Evolutionary conservation across 495 filamentous ascomycete species (phyloP).

Genomic region (Aspergillus conjunctus): DNA sequence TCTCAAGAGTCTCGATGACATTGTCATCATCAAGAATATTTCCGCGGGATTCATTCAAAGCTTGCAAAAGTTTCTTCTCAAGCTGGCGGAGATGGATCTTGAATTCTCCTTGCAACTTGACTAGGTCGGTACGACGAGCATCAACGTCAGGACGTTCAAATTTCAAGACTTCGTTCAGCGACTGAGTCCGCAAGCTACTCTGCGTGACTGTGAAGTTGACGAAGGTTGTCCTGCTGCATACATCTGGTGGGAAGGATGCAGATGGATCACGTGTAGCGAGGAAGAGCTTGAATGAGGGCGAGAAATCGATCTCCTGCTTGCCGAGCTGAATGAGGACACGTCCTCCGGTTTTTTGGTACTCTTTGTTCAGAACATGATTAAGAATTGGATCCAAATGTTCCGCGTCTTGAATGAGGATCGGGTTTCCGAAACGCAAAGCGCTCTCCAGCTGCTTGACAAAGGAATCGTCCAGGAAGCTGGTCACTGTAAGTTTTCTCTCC

Average conservation of each 20-base stretch:
- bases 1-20: constrained; percentile 97
- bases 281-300: constrained; percentile 93
- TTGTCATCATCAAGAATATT: constrained; percentile 98
- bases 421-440: constrained; percentile 94
- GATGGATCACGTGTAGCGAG: constrained; percentile 95
- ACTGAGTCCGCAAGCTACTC: constrained; percentile 97
- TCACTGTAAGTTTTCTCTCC: constrained; percentile 90
- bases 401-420: constrained; percentile 97
- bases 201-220: constrained; percentile 99
- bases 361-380: constrained; percentile 98
- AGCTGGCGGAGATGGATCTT: constrained; percentile 93
- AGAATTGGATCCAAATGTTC: constrained; percentile 96
- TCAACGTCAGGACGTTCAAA: constrained; percentile 98
- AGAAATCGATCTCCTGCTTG: constrained; percentile 99
- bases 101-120: constrained; percentile 99
- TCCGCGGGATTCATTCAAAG: constrained; percentile 93
- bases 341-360: constrained; percentile 99
- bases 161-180: constrained; percentile 93
- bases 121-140: constrained; percentile 89
- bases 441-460: constrained; percentile 98
- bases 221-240: constrained; percentile 97
- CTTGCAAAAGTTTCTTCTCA: constrained; percentile 92
- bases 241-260: constrained; percentile 93
- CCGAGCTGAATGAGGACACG: constrained; percentile 97
- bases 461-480: constrained; percentile 96